Conservation (phyloP, 306 rosid genomes). For the Rosa persica region DNA sequence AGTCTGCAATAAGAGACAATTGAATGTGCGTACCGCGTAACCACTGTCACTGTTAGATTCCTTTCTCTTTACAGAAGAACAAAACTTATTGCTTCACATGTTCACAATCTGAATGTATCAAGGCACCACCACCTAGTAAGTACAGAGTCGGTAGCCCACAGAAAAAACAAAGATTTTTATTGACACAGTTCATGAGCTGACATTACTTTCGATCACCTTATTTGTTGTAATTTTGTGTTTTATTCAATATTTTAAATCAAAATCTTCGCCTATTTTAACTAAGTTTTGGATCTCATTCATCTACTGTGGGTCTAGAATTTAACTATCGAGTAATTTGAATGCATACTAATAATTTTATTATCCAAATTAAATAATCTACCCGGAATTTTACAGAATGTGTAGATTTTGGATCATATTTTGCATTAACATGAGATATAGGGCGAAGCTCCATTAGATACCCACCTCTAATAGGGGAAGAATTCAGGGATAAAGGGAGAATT, state of each 20-base stretch:
- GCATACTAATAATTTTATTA: too few species aligned
- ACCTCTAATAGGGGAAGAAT: too few species aligned
- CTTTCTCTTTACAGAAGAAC: background rate
- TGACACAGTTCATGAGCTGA: background rate
- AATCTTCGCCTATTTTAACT: background rate
- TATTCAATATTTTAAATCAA: too few species aligned
- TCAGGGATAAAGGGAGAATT: too few species aligned
- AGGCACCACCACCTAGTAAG: background rate
- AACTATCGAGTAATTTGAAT: background rate
- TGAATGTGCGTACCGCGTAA: conserved; percentile 16
- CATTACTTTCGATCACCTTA: background rate
- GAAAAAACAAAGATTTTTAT: background rate
- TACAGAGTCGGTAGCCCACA: background rate
- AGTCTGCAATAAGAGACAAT: conserved; percentile 29
- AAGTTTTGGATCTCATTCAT: background rate
- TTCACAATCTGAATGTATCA: background rate
- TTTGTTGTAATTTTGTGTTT: background rate
- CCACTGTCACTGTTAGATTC: conserved; percentile 21
- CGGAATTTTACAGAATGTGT: too few species aligned
- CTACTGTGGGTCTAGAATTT: background rate
- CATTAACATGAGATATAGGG: too few species aligned
- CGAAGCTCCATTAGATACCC: too few species aligned
- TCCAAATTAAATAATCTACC: too few species aligned
- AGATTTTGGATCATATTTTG: background rate
- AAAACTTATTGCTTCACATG: background rate